Evolutionary conservation across 179 eudicot genomes (phyloP), one percentile per base, ranked within the genome.

Genomic region (Vitellaria paradoxa): DNA sequence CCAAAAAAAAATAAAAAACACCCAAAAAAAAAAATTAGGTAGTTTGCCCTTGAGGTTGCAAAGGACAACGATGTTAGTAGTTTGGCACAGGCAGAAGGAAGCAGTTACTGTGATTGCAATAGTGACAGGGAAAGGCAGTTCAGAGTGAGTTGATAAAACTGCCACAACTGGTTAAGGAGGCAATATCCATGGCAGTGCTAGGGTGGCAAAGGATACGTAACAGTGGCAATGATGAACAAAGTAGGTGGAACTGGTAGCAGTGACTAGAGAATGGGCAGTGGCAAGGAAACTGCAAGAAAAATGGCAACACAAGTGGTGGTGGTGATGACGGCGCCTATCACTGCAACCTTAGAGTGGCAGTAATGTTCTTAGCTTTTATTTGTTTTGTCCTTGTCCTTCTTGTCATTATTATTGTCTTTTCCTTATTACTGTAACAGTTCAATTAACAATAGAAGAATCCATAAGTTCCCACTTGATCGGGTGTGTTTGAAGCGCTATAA

Each of bases 111-210:
- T 17, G 49, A 30, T 71, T 47, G 64, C 55, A 17, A 24, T 53
- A 15, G 49, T 72, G 14, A 30, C 37, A 30, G 37, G 37, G 17
- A 57, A 4, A 53, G 14, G 57, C 57, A 40, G 70, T 67, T 42
- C 50, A 20, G 20, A 45, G n/a, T 68, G 71, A 20, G 7, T 24
- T 46, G 30, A 24, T n/a, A 30, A 23, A n/a, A 26, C 72, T n/a
- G 49, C 55, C 14, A 13, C 56, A 68, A 37, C 11, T 47, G 72
- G 72, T 68, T 47, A 56, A 68, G 72, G 56, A 5, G 72, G 72
- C 72, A 68, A 68, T n/a, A 23, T 7, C 46, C 18, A 45, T 20
- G n/a, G 20, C 45, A 55, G 15, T 30, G 47, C 47, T 55, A 26
- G 37, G 7, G 45, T 26, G 37, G 18, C 8, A 12, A 26, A 46